A percentile compares a stretch with the other conserved stretches of the same genome.
Evolutionary conservation across 768 basidiomycete species (phyloP).

Genomic region (Suillus subaureus): DNA sequence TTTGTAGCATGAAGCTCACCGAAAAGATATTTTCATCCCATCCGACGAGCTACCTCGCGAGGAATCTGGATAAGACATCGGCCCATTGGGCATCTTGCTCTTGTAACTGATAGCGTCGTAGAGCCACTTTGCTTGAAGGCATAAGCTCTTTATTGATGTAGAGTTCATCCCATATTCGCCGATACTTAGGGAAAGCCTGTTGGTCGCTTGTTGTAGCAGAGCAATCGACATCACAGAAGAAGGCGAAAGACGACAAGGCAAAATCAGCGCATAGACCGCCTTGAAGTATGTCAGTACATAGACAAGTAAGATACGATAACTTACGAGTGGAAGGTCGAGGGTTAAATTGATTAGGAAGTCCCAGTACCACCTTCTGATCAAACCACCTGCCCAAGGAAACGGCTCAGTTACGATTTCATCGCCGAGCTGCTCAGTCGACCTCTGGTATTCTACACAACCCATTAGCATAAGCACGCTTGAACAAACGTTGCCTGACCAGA

Average conservation of each 20-base stretch:
- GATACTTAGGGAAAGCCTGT: slow-evolving; percentile 19
- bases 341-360: slow-evolving; percentile 30
- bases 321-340: slow-evolving; percentile 39
- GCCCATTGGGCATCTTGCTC: slow-evolving; percentile 20
- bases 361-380: slow-evolving; percentile 41
- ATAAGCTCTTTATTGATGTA: slow-evolving; percentile 17
- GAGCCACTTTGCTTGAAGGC: slow-evolving; percentile 19
- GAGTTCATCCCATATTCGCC: slow-evolving; percentile 12
- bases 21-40: slow-evolving; percentile 32
- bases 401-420: slow-evolving; percentile 32
- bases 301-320: not conserved
- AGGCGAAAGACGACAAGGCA: slow-evolving; percentile 26
- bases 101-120: slow-evolving; percentile 25
- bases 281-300: slow-evolving; percentile 13
- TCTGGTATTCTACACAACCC: slow-evolving; percentile 36
- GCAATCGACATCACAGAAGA: slow-evolving; percentile 36
- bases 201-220: slow-evolving; percentile 37
- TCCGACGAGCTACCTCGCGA: slow-evolving; percentile 6
- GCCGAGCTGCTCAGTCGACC: slow-evolving; percentile 34
- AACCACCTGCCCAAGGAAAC: slow-evolving; percentile 15
- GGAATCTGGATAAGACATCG: slow-evolving; percentile 21
- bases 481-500: slow-evolving; percentile 26
- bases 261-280: slow-evolving; percentile 26
- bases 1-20: slow-evolving; percentile 15
- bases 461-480: not conserved